Base-by-base conservation (phyloP, 2,329 filamentous ascomycete genomes). In the Ophiostoma tasmaniense region DNA sequence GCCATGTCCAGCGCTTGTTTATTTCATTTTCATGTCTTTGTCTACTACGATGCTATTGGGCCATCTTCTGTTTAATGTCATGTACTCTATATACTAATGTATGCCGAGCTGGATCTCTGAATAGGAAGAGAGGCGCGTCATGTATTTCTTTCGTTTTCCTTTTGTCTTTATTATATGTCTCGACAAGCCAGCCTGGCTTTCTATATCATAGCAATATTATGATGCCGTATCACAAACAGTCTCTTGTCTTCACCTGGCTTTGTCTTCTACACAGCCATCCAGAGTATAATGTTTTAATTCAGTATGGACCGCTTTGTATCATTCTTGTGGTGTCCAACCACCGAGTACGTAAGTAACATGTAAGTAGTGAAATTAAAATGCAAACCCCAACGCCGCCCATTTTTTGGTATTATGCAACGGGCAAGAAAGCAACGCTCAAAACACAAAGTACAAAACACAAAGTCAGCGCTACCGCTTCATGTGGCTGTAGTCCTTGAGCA, bases 401-500 rank as follows among this genome's bases (percentile, higher is more conserved):
- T 55, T 61, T 61, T 61, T 61, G 55, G 55, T 61, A 61, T 28
- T 61, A 30, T 61, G 55, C 22, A 39, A 42, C 17, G 62, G 37
- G 59, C 45, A 64, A 55, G 42, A 55, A 68, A 33, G 17, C 42
- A 45, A n/a, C 42, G 42, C 42, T 45, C 17, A 45, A 65, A 50
- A 66, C 30, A 68, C 59, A 50, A 52, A 22, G 11, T 20, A 8
- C 42, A 45, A 20, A 45, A 20, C 17, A 20, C 4, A 45, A 45
- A 3, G 13, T 6, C 1, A 17, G 1, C 42, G 2, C 42, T 45
- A 83, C 70, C 80, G 76, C 74, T 82, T 80, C 73, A 81, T 75
- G 67, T 81, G 78, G 71, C 81, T 84, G 75, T 82, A 93, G 76
- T 94, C 91, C 80, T 92, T 89, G 76, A 96, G 83, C 70, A 96